Conservation (phyloP, 1,139 yeast species). For the Kazachstania sp. region DNA sequence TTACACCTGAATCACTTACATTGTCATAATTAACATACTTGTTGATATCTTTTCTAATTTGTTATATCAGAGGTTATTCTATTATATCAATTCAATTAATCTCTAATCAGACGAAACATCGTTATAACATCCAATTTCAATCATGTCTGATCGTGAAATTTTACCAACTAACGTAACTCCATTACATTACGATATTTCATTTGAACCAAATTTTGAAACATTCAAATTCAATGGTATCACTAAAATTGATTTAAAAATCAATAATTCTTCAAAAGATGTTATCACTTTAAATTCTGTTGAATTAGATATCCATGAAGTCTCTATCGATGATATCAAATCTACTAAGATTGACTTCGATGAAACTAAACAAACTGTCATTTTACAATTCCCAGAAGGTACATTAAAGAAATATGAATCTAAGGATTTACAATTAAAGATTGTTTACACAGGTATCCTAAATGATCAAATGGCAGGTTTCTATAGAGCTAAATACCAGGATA, state of each 20-base stretch:
- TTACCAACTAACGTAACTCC: slow-evolving; percentile 66
- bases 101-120: neutral
- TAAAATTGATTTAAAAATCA: slow-evolving; percentile 52
- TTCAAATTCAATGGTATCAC: slow-evolving; percentile 63
- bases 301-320: slow-evolving; percentile 33
- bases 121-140: neutral
- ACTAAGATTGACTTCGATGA: slow-evolving; percentile 32
- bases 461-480: slow-evolving; percentile 85
- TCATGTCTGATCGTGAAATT: slow-evolving; percentile 41
- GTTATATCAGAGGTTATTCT: neutral
- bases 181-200: slow-evolving; percentile 52
- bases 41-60: neutral
- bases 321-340: neutral
- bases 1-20: too few relatives aligned
- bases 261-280: slow-evolving; percentile 31
- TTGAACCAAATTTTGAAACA: slow-evolving; percentile 61
- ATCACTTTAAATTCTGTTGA: slow-evolving; percentile 50
- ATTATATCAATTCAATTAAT: neutral
- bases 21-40: neutral
- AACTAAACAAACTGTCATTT: slow-evolving; percentile 54
- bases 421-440: slow-evolving; percentile 40
- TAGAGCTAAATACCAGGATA: slow-evolving; percentile 55
- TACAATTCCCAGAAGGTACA: slow-evolving; percentile 43
- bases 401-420: slow-evolving; percentile 26
- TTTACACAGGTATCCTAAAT: slow-evolving; percentile 60